These are phyloP conservation scores for Wickerhamiella qilinensis DNA, from an alignment of 805 yeast species.

Conservation along the genomic window DNA sequence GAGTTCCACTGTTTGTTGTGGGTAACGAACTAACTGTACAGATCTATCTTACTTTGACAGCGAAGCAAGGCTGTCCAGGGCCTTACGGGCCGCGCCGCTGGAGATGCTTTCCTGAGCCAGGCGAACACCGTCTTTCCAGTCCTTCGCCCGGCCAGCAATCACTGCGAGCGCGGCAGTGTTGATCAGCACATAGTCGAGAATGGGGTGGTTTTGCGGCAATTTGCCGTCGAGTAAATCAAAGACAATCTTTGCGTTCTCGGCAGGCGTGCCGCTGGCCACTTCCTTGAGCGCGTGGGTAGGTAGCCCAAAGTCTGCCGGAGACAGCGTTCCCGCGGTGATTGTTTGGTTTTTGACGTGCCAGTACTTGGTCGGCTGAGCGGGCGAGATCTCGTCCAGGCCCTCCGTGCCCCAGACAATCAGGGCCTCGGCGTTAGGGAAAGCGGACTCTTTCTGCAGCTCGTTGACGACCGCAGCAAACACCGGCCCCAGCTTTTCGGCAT, in stretches of 20 bases:
- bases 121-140: constrained; percentile 66
- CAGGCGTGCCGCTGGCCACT: constrained; percentile 77
- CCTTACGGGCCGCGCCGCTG: constrained; percentile 47
- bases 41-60: not conserved
- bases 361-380: constrained; percentile 62
- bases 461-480: constrained; percentile 73
- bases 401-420: constrained; percentile 88
- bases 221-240: constrained; percentile 32
- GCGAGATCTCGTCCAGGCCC: constrained; percentile 88
- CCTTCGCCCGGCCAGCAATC: constrained; percentile 46
- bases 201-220: constrained; percentile 31
- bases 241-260: constrained; percentile 57
- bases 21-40: too few species aligned
- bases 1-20: too few species aligned
- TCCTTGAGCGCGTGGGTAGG: constrained; percentile 48
- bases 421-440: constrained; percentile 31
- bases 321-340: constrained; percentile 17
- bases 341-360: constrained; percentile 45
- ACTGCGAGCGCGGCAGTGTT: constrained; percentile 81
- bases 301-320: constrained; percentile 69
- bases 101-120: constrained; percentile 53
- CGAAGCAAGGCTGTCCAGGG: constrained; percentile 27
- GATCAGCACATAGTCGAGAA: constrained; percentile 78
- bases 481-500: constrained; percentile 59
- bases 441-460: constrained; percentile 35